Conservation (phyloP, 768 basidiomycete species). For the Omphalotus guepiniiformis region DNA sequence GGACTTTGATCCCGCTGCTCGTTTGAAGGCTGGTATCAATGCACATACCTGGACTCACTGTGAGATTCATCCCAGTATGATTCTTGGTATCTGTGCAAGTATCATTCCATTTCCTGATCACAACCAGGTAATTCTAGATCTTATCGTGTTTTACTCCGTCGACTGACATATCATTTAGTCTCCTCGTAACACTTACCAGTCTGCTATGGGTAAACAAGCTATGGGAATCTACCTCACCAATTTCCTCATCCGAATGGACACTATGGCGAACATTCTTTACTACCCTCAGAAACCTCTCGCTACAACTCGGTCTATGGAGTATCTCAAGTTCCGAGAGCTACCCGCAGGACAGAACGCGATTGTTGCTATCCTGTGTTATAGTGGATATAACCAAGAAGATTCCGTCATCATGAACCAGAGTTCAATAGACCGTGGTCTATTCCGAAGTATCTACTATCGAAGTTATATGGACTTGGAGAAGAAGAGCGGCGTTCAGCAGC, state of each 20-base stretch:
- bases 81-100: conserved; percentile 95
- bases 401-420: conserved; percentile 99
- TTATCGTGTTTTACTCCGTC: neutral
- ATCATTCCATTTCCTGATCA: conserved; percentile 99
- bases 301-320: conserved; percentile 99
- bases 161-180: conserved; percentile 50
- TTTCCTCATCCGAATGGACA: conserved; percentile 98
- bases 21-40: conserved; percentile 79
- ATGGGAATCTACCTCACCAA: conserved; percentile 99
- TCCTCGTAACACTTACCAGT: conserved; percentile 99
- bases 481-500: conserved; percentile 84
- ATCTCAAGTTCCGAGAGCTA: conserved; percentile 96
- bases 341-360: conserved; percentile 99
- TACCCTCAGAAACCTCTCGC: conserved; percentile 99
- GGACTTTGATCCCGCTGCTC: conserved; percentile 82
- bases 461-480: conserved; percentile 99
- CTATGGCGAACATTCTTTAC: conserved; percentile 99
- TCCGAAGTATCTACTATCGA: conserved; percentile 98
- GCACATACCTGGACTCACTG: conserved; percentile 97
- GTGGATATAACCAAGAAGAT: conserved; percentile 99
- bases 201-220: conserved; percentile 99
- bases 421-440: conserved; percentile 95
- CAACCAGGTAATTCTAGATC: conserved; percentile 81
- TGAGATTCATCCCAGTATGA: conserved; percentile 99
- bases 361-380: conserved; percentile 97